A percentile compares a stretch with the other conserved stretches of the same genome.
These are phyloP conservation scores for Populus nigra DNA, from an alignment of 345 rosid genomes.

Conservation along the genomic window DNA sequence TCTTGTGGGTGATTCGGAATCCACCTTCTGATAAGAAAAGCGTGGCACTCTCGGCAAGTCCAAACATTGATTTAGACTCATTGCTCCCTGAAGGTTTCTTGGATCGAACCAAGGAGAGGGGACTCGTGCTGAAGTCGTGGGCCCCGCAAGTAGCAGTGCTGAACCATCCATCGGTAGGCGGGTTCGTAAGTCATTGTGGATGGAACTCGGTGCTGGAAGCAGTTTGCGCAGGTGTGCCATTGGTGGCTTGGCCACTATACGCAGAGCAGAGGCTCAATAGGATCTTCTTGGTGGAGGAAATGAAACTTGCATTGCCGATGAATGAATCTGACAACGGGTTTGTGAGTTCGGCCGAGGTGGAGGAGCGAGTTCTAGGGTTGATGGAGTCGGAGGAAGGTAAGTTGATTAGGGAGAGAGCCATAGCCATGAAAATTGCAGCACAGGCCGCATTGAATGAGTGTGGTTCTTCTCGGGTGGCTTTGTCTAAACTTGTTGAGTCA, in stretches of 20 bases:
- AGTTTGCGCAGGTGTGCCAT: constrained; percentile 45
- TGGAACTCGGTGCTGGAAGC: constrained; percentile 68
- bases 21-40: constrained; percentile 26
- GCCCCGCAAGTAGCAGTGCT: constrained; percentile 58
- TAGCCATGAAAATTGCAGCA: constrained; percentile 17
- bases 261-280: constrained; percentile 39
- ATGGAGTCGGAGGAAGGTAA: constrained; percentile 31
- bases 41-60: constrained; percentile 4
- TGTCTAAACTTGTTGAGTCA: constrained; percentile 14
- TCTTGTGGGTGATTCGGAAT: constrained; percentile 49
- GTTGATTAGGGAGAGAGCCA: constrained; percentile 17
- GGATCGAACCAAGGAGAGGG: constrained; percentile 35
- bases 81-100: constrained; percentile 40
- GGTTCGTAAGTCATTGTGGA: constrained; percentile 67
- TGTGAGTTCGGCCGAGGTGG: constrained; percentile 36
- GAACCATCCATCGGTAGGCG: constrained; percentile 45
- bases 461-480: constrained; percentile 25
- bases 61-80: constrained; percentile 18
- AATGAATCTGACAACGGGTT: constrained; percentile 37
- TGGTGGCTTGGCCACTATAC: constrained; percentile 51
- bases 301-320: constrained; percentile 48
- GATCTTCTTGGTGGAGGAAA: constrained; percentile 50
- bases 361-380: constrained; percentile 31
- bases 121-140: constrained; percentile 52
- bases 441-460: constrained; percentile 10